phyloP scores from a whole-genome alignment of 2,329 filamentous ascomycete species.

The Helicocarpus griseus region DNA sequence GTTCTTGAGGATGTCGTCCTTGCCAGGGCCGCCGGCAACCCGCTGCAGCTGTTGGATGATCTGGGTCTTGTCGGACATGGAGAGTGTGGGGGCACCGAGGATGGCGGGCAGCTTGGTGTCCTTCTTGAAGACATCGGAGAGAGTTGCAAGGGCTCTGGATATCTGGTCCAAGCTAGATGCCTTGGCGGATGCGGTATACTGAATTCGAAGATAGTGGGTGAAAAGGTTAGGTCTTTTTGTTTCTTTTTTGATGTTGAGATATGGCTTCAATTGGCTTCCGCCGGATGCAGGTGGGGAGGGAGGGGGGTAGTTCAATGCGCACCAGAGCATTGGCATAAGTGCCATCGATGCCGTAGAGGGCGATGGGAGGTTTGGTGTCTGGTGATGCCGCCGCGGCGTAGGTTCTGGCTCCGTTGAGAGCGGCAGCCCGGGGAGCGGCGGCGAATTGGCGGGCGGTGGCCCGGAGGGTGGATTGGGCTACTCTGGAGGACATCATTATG shows the following conservation, averaged over 20 bases:
- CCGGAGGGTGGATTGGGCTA: slow-evolving; percentile 48
- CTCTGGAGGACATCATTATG: slow-evolving; percentile 48
- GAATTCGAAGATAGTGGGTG: slow-evolving; percentile 8
- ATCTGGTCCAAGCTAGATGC: slow-evolving; percentile 73
- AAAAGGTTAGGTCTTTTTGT: slow-evolving; percentile 1
- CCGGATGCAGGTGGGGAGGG: slow-evolving; percentile 6
- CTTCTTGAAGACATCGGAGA: slow-evolving; percentile 64
- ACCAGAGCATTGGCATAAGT: slow-evolving; percentile 98
- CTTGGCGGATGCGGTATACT: slow-evolving; percentile 97
- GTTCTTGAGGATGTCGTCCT: slow-evolving; percentile 80
- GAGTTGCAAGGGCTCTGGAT: slow-evolving; percentile 64
- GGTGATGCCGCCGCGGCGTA: slow-evolving; percentile 62
- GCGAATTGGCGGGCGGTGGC: slow-evolving; percentile 39
- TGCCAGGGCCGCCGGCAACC: slow-evolving; percentile 58
- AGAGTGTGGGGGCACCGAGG: slow-evolving; percentile 72
- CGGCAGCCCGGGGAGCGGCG: slow-evolving; percentile 29
- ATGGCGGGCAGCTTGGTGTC: slow-evolving; percentile 72
- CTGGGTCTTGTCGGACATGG: slow-evolving; percentile 66
- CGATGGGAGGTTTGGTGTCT: slow-evolving; percentile 72
- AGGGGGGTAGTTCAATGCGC: slow-evolving; percentile 35
- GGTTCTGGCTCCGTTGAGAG: slow-evolving; percentile 49
- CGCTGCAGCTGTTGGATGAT: slow-evolving; percentile 85
- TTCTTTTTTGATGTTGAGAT: background rate
- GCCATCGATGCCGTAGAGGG: slow-evolving; percentile 91
- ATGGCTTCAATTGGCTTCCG: slow-evolving; percentile 7